A percentile compares a stretch with the other conserved stretches of the same genome.
phyloP scores from a whole-genome alignment of 108 stramenopile genomes.

The Skeletonema tropicum region DNA sequence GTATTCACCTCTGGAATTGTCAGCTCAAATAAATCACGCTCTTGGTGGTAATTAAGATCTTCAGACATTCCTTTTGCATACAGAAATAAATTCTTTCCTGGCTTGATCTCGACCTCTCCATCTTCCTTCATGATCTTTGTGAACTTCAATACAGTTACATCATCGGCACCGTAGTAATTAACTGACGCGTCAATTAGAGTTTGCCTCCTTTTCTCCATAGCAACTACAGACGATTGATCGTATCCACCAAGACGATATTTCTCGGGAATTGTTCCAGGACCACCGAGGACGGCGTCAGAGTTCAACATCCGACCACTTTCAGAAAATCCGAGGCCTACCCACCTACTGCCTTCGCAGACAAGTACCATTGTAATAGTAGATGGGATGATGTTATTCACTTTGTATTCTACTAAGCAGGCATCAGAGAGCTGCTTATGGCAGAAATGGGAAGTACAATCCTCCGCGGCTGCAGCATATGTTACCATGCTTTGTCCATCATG shows the following conservation, averaged over 20 bases:
- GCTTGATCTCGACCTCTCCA: neutral
- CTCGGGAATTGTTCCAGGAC: neutral
- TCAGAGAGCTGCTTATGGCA: neutral
- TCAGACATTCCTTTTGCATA: neutral
- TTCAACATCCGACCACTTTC: neutral
- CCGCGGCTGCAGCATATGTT: neutral
- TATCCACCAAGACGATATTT: conserved; percentile 1
- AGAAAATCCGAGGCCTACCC: conserved; percentile 2
- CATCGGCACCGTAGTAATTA: neutral
- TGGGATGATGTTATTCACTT: neutral
- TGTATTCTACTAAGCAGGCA: neutral
- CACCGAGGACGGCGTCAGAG: neutral
- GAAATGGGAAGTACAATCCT: neutral
- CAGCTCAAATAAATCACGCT: neutral
- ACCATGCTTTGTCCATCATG: neutral
- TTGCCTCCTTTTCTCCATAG: neutral
- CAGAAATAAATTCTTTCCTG: neutral
- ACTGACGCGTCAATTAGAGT: neutral
- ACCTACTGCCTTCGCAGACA: neutral
- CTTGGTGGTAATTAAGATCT: neutral
- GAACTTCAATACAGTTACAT: conserved; percentile 1
- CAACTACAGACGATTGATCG: neutral
- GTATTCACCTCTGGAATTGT: neutral
- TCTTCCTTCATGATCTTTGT: conserved; percentile 1
- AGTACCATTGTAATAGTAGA: neutral